Percentiles rank a stretch among this genome's conserved stretches.
Conservation (phyloP, 176 grass and related monocot genomes). For the Guadua angustifolia region DNA sequence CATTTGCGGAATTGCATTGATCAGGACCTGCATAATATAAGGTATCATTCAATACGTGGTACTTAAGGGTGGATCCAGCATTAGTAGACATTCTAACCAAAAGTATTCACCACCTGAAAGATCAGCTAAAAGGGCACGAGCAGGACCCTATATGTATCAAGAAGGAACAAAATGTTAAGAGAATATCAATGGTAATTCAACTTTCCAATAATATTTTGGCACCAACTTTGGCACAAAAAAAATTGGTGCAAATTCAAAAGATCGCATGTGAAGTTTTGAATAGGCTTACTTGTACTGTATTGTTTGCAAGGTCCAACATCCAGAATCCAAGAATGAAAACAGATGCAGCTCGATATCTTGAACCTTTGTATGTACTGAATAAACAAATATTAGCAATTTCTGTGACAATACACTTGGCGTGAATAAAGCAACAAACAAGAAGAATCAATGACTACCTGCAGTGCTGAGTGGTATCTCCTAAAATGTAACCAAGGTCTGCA, state of each 20-base stretch:
- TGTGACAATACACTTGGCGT: neutral
- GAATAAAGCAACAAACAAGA: neutral
- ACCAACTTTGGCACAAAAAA: neutral
- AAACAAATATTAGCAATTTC: slow-evolving; percentile 35
- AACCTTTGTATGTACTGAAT: slow-evolving; percentile 80
- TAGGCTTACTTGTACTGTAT: slow-evolving; percentile 90
- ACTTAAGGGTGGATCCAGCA: slow-evolving; percentile 5
- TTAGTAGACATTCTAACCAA: neutral
- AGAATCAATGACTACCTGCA: slow-evolving; percentile 65
- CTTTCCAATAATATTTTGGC: neutral
- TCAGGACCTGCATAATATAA: slow-evolving; percentile 62
- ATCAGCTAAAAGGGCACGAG: slow-evolving; percentile 91
- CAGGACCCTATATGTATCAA: slow-evolving; percentile 69
- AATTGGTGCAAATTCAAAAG: neutral
- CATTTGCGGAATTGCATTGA: slow-evolving; percentile 94
- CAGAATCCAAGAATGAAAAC: slow-evolving; percentile 95
- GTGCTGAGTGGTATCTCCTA: slow-evolving; percentile 87
- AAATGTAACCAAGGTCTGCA: slow-evolving; percentile 94
- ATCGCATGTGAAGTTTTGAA: slow-evolving; percentile 26
- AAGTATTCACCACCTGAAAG: slow-evolving; percentile 72
- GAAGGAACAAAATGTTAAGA: slow-evolving; percentile 31
- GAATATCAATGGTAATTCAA: neutral
- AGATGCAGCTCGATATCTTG: slow-evolving; percentile 76
- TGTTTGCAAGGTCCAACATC: slow-evolving; percentile 99
- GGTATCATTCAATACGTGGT: neutral